A percentile compares a stretch with the other conserved stretches of the same genome.
Evolutionary conservation across 1,284 basidiomycete genomes (phyloP).

Genomic region (Pyrrhoderma noxium): DNA sequence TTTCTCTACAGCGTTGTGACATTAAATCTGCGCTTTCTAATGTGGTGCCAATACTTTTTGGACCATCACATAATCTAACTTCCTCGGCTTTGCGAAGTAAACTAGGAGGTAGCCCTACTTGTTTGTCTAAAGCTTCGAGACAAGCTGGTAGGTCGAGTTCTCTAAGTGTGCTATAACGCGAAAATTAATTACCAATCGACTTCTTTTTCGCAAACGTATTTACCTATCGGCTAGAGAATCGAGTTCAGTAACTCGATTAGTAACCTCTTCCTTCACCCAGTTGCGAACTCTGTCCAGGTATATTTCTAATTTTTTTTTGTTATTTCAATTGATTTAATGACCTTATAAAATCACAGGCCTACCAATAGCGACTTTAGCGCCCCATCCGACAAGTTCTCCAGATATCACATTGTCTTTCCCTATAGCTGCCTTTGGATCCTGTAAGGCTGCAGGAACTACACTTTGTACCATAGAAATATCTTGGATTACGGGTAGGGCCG

Average conservation of each 20-base stretch:
- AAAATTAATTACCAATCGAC: constrained; percentile 2
- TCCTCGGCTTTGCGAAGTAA: constrained; percentile 84
- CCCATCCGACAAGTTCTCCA: constrained; percentile 75
- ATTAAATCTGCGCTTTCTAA: constrained; percentile 71
- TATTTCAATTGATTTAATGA: not conserved
- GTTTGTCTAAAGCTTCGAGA: constrained; percentile 83
- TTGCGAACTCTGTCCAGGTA: constrained; percentile 81
- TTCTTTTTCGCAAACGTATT: constrained; percentile 5
- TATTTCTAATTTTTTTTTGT: constrained; percentile 73
- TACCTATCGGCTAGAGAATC: constrained; percentile 61
- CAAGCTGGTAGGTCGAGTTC: constrained; percentile 78
- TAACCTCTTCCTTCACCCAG: constrained; percentile 65
- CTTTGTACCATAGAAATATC: constrained; percentile 68
- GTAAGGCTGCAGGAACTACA: constrained; percentile 52
- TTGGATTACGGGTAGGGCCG: constrained; percentile 61
- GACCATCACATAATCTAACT: constrained; percentile 73
- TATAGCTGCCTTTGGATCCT: constrained; percentile 48
- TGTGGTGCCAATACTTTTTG: constrained; percentile 61
- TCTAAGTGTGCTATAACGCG: constrained; percentile 51
- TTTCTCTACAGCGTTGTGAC: constrained; percentile 50
- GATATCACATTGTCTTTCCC: constrained; percentile 59
- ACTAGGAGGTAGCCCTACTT: constrained; percentile 83
- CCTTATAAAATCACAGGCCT: constrained; percentile 26
- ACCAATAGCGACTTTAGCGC: constrained; percentile 88
- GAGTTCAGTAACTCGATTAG: constrained; percentile 55